phyloP scores from a whole-genome alignment of 75 land plant genomes.

The Sequoiadendron giganteum region DNA sequence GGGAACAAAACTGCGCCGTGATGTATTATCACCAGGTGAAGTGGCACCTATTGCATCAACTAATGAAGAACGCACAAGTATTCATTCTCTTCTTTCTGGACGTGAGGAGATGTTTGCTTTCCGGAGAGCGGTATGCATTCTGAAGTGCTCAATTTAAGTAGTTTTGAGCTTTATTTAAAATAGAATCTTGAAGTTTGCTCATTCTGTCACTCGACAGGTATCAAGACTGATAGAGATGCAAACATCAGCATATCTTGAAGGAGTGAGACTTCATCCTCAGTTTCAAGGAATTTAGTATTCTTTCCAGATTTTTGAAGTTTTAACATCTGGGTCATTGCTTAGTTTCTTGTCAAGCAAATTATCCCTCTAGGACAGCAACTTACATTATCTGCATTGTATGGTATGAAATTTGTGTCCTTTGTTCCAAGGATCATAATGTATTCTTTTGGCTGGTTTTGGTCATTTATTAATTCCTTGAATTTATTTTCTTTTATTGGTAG shows the following conservation, averaged over 20 bases:
- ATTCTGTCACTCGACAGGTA: slow-evolving; percentile 39
- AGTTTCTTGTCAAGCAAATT: background rate
- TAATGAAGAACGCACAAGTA: slow-evolving; percentile 34
- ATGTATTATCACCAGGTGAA: slow-evolving; percentile 70
- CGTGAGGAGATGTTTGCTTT: slow-evolving; percentile 96
- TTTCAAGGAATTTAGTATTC: slow-evolving; percentile 20
- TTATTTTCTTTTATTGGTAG: background rate
- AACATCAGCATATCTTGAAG: slow-evolving; percentile 69
- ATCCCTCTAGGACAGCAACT: background rate
- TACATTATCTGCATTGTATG: background rate
- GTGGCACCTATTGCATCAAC: slow-evolving; percentile 49
- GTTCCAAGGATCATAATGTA: background rate
- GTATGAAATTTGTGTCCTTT: background rate
- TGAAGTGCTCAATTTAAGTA: background rate
- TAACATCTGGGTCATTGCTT: background rate
- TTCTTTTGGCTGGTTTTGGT: background rate
- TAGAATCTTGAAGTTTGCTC: background rate
- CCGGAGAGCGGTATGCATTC: slow-evolving; percentile 79
- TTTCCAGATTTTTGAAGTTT: background rate
- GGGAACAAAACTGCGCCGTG: slow-evolving; percentile 64
- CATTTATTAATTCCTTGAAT: background rate
- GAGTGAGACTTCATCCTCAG: slow-evolving; percentile 60
- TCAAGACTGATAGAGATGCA: slow-evolving; percentile 95
- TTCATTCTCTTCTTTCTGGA: slow-evolving; percentile 79
- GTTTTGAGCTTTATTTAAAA: background rate